Evolutionary conservation across 371 early-diverging fungal species (phyloP).

Genomic region (Circinella minor): DNA sequence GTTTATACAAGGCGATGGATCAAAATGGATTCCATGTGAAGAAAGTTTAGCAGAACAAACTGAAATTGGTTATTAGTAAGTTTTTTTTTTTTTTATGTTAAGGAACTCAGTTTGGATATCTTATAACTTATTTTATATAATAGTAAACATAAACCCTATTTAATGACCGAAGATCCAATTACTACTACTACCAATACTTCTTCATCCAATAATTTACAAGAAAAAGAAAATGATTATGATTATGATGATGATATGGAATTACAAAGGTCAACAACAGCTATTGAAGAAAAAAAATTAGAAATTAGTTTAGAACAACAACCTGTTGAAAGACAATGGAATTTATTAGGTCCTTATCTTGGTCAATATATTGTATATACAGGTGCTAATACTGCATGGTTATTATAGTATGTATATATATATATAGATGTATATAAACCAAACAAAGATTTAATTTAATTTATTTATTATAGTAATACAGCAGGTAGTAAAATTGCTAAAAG

Average conservation of each 20-base stretch:
- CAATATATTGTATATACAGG: constrained; percentile 77
- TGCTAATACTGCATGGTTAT: constrained; percentile 66
- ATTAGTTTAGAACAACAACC: constrained; percentile 35
- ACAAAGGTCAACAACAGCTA: constrained; percentile 17
- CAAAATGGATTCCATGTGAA: constrained; percentile 79
- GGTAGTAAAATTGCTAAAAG: constrained; percentile 72
- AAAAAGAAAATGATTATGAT: constrained; percentile 20
- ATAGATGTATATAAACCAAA: too few relatives aligned
- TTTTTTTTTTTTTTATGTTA: background rate
- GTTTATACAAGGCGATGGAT: constrained; percentile 73
- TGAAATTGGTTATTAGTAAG: constrained; percentile 82
- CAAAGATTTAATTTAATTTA: background rate
- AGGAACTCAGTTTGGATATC: background rate
- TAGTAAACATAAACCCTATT: constrained; percentile 39
- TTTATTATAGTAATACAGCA: constrained; percentile 34
- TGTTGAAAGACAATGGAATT: constrained; percentile 66
- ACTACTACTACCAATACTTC: background rate
- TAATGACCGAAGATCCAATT: constrained; percentile 16
- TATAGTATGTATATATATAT: constrained; percentile 52
- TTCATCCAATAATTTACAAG: constrained; percentile 5
- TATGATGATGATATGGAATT: background rate
- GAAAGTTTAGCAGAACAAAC: constrained; percentile 79
- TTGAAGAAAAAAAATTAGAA: constrained; percentile 41
- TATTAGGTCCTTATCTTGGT: constrained; percentile 74
- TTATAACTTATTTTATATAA: background rate